Evolutionary conservation across 352 stramenopile genomes (phyloP).

Genomic region (Pythium dissotocum): DNA sequence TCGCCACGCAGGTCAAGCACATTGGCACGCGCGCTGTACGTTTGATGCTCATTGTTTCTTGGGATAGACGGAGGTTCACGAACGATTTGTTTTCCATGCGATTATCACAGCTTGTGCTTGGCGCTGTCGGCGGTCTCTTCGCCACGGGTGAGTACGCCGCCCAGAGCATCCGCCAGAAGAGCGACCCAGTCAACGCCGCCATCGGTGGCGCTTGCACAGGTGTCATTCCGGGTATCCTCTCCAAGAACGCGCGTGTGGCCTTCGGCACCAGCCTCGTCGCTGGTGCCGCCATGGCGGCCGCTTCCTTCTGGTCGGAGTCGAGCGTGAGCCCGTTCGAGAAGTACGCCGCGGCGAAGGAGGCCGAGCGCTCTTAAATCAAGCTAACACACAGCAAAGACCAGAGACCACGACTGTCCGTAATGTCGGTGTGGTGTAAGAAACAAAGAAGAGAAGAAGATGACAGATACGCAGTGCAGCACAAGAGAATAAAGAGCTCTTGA

Average conservation of each 20-base stretch:
- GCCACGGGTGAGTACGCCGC: constrained; percentile 65
- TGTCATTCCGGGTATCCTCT: constrained; percentile 68
- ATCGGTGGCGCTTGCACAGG: constrained; percentile 67
- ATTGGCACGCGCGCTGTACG: constrained; percentile 73
- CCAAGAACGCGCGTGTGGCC: constrained; percentile 73
- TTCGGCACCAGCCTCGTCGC: constrained; percentile 47
- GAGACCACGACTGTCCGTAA: not conserved
- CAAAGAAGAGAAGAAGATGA: not conserved
- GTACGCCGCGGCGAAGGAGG: constrained; percentile 51
- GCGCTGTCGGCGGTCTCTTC: constrained; percentile 59
- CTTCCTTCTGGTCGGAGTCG: constrained; percentile 59
- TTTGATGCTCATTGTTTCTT: not conserved
- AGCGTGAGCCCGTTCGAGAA: constrained; percentile 67
- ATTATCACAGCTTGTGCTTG: constrained; percentile 66
- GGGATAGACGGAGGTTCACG: not conserved
- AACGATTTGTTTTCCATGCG: not conserved
- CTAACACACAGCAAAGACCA: not conserved
- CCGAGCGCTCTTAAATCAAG: constrained; percentile 41
- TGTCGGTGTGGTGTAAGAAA: not conserved
- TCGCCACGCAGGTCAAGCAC: constrained; percentile 77
- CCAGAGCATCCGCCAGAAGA: constrained; percentile 67
- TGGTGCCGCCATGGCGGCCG: constrained; percentile 47
- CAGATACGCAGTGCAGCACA: not conserved
- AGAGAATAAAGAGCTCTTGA: constrained; percentile 7
- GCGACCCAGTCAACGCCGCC: constrained; percentile 66